Evolutionary conservation across 2,329 filamentous ascomycete species (phyloP), one percentile per base, ranked within the genome.

Genomic region (Dryadomyces sulphureus): DNA sequence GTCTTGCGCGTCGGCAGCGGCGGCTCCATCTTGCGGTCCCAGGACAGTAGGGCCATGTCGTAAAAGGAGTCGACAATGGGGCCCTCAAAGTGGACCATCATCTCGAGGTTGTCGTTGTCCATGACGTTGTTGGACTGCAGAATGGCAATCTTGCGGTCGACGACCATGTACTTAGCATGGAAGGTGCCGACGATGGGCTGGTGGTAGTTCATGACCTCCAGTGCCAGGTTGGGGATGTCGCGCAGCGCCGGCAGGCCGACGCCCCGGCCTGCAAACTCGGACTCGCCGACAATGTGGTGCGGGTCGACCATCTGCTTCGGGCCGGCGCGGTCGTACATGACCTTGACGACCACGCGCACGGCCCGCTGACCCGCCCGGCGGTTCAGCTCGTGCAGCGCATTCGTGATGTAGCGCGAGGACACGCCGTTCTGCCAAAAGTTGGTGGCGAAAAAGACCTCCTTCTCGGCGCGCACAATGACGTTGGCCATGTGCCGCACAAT

Each of bases 121-220:
- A 78, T 70, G 43, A 89, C 82, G 55, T 89, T 90, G 59, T 87
- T 87, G 63, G 82, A 88, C 61, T 84, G 80, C 2, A 89, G 58
- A 1, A 84, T 65, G 0, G 74, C 84, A n/a, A 81, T 67, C 50
- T 73, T 75, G 7, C 84, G 70, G 58, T 90, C 84, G 1, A 89
- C 75, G 1, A 89, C 66, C 68, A 85, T 83, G 56, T 81, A 87
- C 56, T 90, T 90, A 50, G 77, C 69, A 55, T 89, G 84, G 36
- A 88, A 81, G 0, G 84, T 90, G 1, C 84, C 84, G 3, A 89
- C 60, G 1, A 82, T 61, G 1, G 82, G 73, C 12, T 71, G 69
- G 55, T 89, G 84, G 54, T 78, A 80, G 55, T 85, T 89, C 50
- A 83, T 70, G 6, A 88, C 82, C 55, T 85, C 67, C 30, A 90